Conservation (phyloP, 352 stramenopile species). For the Phytophthora podocarpi region DNA sequence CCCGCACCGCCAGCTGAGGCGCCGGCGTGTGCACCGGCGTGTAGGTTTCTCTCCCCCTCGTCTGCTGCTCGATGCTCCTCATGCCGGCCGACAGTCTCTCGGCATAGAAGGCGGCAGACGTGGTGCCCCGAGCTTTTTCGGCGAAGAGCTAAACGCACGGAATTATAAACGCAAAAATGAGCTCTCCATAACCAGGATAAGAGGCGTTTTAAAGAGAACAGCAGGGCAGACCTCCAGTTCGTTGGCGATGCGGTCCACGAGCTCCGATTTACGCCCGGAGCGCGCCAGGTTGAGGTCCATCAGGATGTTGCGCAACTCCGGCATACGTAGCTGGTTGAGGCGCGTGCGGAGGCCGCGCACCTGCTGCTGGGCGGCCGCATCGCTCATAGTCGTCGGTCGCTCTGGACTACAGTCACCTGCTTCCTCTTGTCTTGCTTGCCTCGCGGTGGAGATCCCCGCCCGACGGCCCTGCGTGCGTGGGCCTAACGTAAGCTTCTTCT, state of each 20-base stretch:
- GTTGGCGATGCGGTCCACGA: conserved; percentile 74
- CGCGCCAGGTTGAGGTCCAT: conserved; percentile 69
- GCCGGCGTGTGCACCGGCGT: background rate
- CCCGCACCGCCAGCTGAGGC: conserved; percentile 1
- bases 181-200: background rate
- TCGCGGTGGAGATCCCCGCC: background rate
- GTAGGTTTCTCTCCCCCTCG: conserved; percentile 13
- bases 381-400: conserved; percentile 24
- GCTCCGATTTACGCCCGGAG: conserved; percentile 77
- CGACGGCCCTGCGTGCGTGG: background rate
- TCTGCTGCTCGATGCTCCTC: conserved; percentile 58
- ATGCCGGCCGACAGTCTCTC: conserved; percentile 53
- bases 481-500: conserved; percentile 23
- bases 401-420: background rate
- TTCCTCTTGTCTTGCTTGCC: background rate
- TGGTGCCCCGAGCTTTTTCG: conserved; percentile 52
- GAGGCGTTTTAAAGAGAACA: background rate
- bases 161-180: conserved; percentile 3
- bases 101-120: conserved; percentile 62
- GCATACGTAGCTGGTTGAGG: conserved; percentile 67
- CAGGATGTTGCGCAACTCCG: conserved; percentile 77
- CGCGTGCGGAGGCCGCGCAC: conserved; percentile 53
- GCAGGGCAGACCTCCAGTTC: conserved; percentile 55
- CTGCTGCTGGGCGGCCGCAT: conserved; percentile 20
- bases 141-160: conserved; percentile 44